A percentile compares a stretch with the other conserved stretches of the same genome.
Evolutionary conservation across 1,139 yeast species (phyloP).

Genomic region (Zhuliangozyma blackwelliae): DNA sequence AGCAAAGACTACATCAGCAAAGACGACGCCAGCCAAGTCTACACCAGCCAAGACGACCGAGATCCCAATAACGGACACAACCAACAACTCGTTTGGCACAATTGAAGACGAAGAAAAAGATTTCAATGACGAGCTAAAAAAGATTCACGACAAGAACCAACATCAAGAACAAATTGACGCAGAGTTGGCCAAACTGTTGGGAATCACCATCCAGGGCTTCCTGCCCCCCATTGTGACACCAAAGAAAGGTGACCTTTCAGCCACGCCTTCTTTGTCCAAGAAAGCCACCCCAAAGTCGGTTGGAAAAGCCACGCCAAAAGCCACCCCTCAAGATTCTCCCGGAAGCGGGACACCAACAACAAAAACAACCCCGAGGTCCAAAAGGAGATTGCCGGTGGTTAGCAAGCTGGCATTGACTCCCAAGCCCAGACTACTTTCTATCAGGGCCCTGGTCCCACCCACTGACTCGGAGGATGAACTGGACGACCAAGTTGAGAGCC

Average conservation of each 20-base stretch:
- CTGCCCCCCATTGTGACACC: conserved; percentile 9
- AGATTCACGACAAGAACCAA: conserved; percentile 13
- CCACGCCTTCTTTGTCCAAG: conserved; percentile 5
- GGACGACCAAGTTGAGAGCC: too few species aligned
- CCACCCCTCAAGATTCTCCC: too few species aligned
- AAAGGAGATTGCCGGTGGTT: too few species aligned
- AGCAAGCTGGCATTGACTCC: conserved; percentile 12
- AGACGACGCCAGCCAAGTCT: conserved; percentile 1
- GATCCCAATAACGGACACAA: conserved; percentile 2
- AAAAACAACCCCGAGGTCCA: too few species aligned
- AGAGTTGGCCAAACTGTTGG: conserved; percentile 24
- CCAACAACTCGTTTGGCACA: conserved; percentile 12
- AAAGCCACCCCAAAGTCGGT: conserved; percentile 2
- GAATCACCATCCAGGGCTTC: conserved; percentile 24
- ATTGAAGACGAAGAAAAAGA: conserved; percentile 21
- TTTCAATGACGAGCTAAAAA: conserved; percentile 19
- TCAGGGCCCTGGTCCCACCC: too few species aligned
- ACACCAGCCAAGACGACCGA: background rate
- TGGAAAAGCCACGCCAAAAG: conserved; percentile 3
- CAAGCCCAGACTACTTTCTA: conserved; percentile 18
- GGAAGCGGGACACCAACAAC: too few species aligned
- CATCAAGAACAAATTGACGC: too few species aligned
- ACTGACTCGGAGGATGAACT: conserved; percentile 11
- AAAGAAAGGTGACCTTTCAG: background rate
- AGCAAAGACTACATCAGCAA: background rate